Conservation (phyloP, 2,329 filamentous ascomycete species). For the Tympanopsis confertula region DNA sequence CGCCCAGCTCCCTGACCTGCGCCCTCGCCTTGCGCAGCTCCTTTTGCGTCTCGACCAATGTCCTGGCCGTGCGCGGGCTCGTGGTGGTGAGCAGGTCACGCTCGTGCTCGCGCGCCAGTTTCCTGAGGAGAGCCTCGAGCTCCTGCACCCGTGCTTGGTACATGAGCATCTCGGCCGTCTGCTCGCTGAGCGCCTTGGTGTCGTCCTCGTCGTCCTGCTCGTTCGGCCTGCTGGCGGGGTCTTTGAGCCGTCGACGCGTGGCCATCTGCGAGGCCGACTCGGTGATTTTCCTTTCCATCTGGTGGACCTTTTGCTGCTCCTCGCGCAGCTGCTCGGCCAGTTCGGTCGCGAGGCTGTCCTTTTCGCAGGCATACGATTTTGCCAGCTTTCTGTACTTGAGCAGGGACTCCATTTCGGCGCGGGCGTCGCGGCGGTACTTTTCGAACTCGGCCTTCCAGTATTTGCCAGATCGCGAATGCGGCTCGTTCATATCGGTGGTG, state of each 20-base stretch:
- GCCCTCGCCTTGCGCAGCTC: conserved; percentile 41
- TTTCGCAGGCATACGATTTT: conserved; percentile 68
- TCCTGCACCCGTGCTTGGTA: conserved; percentile 49
- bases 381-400: conserved; percentile 70
- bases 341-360: conserved; percentile 60
- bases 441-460: conserved; percentile 75
- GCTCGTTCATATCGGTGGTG: conserved; percentile 62
- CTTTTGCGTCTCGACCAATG: conserved; percentile 36
- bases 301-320: conserved; percentile 52
- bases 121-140: conserved; percentile 37
- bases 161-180: conserved; percentile 43
- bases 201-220: conserved; percentile 33
- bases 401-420: conserved; percentile 64
- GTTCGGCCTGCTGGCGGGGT: conserved; percentile 20
- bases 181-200: conserved; percentile 40
- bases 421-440: conserved; percentile 61
- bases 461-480: conserved; percentile 62
- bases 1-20: conserved; percentile 38
- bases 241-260: conserved; percentile 17
- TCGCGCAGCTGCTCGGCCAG: conserved; percentile 54
- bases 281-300: conserved; percentile 51
- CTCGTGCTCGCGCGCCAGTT: conserved; percentile 22
- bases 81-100: too few species aligned
- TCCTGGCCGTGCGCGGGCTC: conserved; percentile 37
- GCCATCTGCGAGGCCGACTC: conserved; percentile 47